phyloP scores from a whole-genome alignment of 805 yeast species.

The Sugiyamaella lignohabitans region DNA sequence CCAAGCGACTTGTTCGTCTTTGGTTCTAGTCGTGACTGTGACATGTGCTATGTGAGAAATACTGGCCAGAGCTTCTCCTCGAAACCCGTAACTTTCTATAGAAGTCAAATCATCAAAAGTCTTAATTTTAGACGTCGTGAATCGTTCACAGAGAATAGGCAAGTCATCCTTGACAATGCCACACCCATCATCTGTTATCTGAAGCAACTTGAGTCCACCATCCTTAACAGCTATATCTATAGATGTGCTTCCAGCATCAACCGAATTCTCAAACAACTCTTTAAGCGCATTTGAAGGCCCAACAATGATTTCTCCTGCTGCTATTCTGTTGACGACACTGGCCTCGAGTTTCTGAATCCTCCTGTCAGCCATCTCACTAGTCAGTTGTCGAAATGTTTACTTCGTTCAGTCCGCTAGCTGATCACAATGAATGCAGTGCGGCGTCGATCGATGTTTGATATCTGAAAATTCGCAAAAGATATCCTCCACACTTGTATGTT shows the following conservation, averaged over 20 bases:
- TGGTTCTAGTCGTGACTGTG: slow-evolving; percentile 69
- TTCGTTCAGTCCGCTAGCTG: not conserved
- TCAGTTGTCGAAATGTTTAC: not conserved
- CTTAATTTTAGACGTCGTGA: slow-evolving; percentile 80
- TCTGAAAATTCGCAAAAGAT: too few relatives aligned
- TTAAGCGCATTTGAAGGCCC: slow-evolving; percentile 93
- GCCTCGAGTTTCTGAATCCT: slow-evolving; percentile 46
- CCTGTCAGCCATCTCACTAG: too few relatives aligned
- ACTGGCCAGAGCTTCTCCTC: slow-evolving; percentile 95
- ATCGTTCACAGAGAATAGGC: slow-evolving; percentile 76
- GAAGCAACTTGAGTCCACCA: slow-evolving; percentile 83
- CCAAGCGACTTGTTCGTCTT: slow-evolving; percentile 60
- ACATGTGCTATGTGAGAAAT: slow-evolving; percentile 85
- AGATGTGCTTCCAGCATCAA: slow-evolving; percentile 73
- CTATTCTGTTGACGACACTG: slow-evolving; percentile 79
- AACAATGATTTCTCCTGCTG: slow-evolving; percentile 94
- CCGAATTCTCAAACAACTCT: slow-evolving; percentile 85
- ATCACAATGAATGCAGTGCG: not conserved
- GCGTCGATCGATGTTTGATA: too few relatives aligned
- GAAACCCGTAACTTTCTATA: slow-evolving; percentile 80
- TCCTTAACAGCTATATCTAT: slow-evolving; percentile 81
- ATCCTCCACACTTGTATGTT: too few relatives aligned
- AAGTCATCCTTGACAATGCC: slow-evolving; percentile 71
- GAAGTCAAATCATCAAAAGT: slow-evolving; percentile 67
- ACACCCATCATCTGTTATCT: slow-evolving; percentile 80